Evolutionary conservation across 2,329 filamentous ascomycete species (phyloP).

Genomic region (Fusarium kyushuense): DNA sequence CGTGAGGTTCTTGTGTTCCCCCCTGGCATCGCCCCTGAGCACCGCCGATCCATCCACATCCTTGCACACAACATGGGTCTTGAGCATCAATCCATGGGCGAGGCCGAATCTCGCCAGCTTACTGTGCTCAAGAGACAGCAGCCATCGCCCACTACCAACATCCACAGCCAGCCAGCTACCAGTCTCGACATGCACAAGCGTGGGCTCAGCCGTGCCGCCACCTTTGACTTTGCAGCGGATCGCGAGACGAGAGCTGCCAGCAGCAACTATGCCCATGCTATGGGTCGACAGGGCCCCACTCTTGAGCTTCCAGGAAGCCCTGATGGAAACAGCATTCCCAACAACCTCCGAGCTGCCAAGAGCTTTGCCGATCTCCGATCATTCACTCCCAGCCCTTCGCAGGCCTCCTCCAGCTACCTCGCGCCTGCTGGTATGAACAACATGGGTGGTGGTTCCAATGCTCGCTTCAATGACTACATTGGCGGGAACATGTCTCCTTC

Average conservation of each 20-base stretch:
- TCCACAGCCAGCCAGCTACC: slow-evolving; percentile 71
- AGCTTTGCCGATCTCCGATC: slow-evolving; percentile 96
- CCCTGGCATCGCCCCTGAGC: slow-evolving; percentile 80
- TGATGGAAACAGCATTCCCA: slow-evolving; percentile 70
- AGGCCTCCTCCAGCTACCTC: slow-evolving; percentile 81
- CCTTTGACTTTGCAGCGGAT: slow-evolving; percentile 92
- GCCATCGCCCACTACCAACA: slow-evolving; percentile 63
- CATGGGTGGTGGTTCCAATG: slow-evolving; percentile 57
- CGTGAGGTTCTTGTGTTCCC: slow-evolving; percentile 89
- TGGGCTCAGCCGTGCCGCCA: slow-evolving; percentile 91
- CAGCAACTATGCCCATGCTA: slow-evolving; percentile 76
- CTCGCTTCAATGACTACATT: slow-evolving; percentile 62
- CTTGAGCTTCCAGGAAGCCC: slow-evolving; percentile 88
- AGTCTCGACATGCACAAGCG: slow-evolving; percentile 83
- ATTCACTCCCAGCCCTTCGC: slow-evolving; percentile 94
- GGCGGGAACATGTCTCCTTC: slow-evolving; percentile 53
- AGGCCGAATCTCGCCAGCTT: slow-evolving; percentile 87
- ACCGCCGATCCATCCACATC: slow-evolving; percentile 92
- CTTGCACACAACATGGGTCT: slow-evolving; percentile 95
- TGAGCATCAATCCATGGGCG: slow-evolving; percentile 89
- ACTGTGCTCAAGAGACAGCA: slow-evolving; percentile 82
- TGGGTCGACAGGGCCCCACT: slow-evolving; percentile 86
- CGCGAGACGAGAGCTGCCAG: slow-evolving; percentile 74
- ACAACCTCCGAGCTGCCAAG: slow-evolving; percentile 91
- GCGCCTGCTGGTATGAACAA: slow-evolving; percentile 65